A percentile compares a stretch with the other conserved stretches of the same genome.
Conservation (phyloP, 2,329 filamentous ascomycete genomes). For the Cadophora sp. region DNA sequence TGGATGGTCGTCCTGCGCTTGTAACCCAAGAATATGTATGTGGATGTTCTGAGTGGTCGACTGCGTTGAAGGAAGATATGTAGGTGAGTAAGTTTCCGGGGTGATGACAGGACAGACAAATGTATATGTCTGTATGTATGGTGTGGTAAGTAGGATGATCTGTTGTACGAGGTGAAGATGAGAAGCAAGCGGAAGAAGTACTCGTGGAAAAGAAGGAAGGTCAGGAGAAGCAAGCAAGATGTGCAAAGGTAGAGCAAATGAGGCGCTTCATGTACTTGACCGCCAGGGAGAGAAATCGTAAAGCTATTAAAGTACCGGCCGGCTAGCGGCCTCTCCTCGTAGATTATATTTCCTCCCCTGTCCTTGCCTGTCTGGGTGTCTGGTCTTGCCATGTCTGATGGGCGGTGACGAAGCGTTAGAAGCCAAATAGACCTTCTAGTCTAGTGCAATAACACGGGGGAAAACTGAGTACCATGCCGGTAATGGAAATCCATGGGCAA, state of each 20-base stretch:
- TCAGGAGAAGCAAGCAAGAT: constrained; percentile 14
- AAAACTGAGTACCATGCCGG: constrained; percentile 19
- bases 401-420: constrained; percentile 35
- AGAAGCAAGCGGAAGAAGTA: constrained; percentile 21
- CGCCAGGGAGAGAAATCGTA: constrained; percentile 27
- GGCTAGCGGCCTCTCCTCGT: constrained; percentile 31
- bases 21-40: constrained; percentile 9
- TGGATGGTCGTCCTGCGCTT: constrained; percentile 7
- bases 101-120: not conserved
- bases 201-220: not conserved
- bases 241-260: constrained; percentile 25
- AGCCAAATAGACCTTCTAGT: constrained; percentile 15
- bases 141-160: not conserved
- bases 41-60: constrained; percentile 6
- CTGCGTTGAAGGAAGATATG: not conserved
- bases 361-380: constrained; percentile 14
- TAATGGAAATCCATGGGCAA: constrained; percentile 22
- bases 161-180: constrained; percentile 4
- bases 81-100: constrained; percentile 2
- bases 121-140: not conserved
- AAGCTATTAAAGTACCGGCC: constrained; percentile 29
- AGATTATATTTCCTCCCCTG: constrained; percentile 24
- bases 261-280: constrained; percentile 33
- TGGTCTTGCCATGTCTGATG: constrained; percentile 22
- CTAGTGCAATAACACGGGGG: constrained; percentile 20